A percentile compares a stretch with the other conserved stretches of the same genome.
Conservation (phyloP, 805 yeast species). For the Ogataea degrootiae region DNA sequence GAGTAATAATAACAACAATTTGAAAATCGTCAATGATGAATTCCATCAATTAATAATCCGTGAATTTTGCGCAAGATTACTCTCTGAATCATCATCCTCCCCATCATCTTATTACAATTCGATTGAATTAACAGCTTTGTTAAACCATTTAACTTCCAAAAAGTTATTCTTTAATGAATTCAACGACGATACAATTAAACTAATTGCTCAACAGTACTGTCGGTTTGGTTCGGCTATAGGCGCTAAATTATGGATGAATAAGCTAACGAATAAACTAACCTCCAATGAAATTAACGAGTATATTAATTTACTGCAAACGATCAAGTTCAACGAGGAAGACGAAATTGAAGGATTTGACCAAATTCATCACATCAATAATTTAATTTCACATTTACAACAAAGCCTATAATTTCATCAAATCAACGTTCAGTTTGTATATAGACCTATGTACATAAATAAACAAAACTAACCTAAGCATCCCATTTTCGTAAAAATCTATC, state of each 20-base stretch:
- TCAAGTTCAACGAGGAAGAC: background rate
- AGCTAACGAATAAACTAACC: slow-evolving; percentile 4
- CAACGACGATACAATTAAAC: slow-evolving; percentile 6
- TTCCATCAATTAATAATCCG: background rate
- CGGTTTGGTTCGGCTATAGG: slow-evolving; percentile 22
- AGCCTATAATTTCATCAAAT: too few species aligned
- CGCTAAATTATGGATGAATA: slow-evolving; percentile 18
- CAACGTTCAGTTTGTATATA: background rate
- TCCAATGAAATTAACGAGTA: slow-evolving; percentile 4
- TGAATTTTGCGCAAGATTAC: background rate
- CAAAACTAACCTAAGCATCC: background rate
- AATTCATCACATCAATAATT: background rate
- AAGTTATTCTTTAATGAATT: slow-evolving; percentile 6
- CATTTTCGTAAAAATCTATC: slow-evolving; percentile 39
- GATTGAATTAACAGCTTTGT: slow-evolving; percentile 17
- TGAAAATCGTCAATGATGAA: background rate
- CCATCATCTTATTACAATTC: slow-evolving; percentile 6
- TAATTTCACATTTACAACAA: background rate
- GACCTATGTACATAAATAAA: background rate
- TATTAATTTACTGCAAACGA: slow-evolving; percentile 1
- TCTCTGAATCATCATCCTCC: background rate
- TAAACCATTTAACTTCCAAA: slow-evolving; percentile 9
- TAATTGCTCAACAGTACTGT: slow-evolving; percentile 17
- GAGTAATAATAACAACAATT: slow-evolving; percentile 2
- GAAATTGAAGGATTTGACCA: slow-evolving; percentile 5